These are phyloP conservation scores for Gossypium aridum DNA, from an alignment of 441 rosid genomes.

Conservation along the genomic window DNA sequence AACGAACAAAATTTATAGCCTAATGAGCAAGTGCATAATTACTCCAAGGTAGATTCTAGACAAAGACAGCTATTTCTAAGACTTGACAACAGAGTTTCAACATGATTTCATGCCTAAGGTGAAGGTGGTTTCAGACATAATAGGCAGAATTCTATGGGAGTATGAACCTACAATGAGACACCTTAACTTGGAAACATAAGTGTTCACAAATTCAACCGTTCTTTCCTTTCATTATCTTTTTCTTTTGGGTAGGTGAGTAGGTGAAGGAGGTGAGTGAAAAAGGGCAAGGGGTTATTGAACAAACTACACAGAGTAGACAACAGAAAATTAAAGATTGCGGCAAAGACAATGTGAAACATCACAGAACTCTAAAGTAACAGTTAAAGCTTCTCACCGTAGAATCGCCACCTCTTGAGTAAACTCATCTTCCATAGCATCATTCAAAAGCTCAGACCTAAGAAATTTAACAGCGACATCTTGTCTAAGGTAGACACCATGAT, in stretches of 20 bases:
- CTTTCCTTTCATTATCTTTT: not conserved
- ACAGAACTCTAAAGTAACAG: not conserved
- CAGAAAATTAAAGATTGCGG: not conserved
- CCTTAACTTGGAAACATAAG: not conserved
- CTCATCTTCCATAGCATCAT: conserved; percentile 43
- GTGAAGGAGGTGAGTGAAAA: not conserved
- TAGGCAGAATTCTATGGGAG: not conserved
- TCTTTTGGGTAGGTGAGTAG: not conserved
- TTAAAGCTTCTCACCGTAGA: conserved; percentile 39
- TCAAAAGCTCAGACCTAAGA: conserved; percentile 60
- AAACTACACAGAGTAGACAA: not conserved
- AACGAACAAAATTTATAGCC: not conserved
- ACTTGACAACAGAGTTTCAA: not conserved
- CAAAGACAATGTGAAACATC: not conserved
- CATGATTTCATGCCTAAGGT: not conserved
- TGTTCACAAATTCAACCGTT: not conserved
- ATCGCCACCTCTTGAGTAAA: conserved; percentile 72
- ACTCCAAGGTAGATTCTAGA: not conserved
- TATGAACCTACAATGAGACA: not conserved
- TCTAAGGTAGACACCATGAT: conserved; percentile 56
- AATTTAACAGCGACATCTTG: conserved; percentile 72
- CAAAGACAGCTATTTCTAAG: not conserved
- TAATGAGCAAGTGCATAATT: not conserved
- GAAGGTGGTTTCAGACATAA: not conserved
- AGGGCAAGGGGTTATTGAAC: not conserved